These are phyloP conservation scores for Emergomyces africanus DNA, from an alignment of 2,329 filamentous ascomycete species.

Conservation along the genomic window DNA sequence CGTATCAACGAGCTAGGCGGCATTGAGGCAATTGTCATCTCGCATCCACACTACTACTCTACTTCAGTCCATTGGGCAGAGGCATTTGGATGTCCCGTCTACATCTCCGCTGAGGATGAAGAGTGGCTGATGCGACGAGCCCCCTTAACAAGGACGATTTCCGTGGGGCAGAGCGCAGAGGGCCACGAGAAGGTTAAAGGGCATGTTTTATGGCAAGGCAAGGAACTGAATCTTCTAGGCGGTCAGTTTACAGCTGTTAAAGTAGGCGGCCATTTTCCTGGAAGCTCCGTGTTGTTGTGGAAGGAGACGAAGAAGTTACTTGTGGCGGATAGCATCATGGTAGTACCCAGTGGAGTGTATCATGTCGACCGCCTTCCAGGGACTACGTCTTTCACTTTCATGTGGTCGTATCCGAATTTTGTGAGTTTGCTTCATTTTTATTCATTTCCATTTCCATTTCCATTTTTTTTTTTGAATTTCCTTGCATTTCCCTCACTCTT, in stretches of 20 bases:
- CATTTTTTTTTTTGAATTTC: constrained; percentile 13
- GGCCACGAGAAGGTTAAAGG: neutral
- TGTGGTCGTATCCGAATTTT: constrained; percentile 63
- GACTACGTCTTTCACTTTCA: constrained; percentile 50
- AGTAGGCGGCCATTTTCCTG: constrained; percentile 68
- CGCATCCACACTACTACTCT: constrained; percentile 72
- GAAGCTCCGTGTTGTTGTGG: constrained; percentile 55
- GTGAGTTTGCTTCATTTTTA: too few species aligned
- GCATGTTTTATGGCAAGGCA: constrained; percentile 20
- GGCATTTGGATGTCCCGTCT: constrained; percentile 57
- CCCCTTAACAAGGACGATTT: constrained; percentile 20
- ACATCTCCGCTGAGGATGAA: constrained; percentile 51
- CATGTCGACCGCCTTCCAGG: constrained; percentile 25
- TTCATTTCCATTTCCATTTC: constrained; percentile 4
- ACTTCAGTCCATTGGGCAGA: constrained; percentile 62
- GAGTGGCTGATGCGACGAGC: constrained; percentile 47
- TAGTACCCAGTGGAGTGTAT: constrained; percentile 41
- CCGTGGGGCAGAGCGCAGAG: constrained; percentile 7
- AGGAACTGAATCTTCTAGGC: constrained; percentile 27
- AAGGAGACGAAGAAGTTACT: constrained; percentile 49
- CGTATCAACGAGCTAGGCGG: constrained; percentile 50
- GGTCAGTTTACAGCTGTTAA: constrained; percentile 36
- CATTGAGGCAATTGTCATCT: constrained; percentile 58
- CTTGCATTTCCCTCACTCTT: constrained; percentile 4
- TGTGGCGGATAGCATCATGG: constrained; percentile 64